phyloP scores from a whole-genome alignment of 805 yeast species.

The Kazachstania psychrophila region DNA sequence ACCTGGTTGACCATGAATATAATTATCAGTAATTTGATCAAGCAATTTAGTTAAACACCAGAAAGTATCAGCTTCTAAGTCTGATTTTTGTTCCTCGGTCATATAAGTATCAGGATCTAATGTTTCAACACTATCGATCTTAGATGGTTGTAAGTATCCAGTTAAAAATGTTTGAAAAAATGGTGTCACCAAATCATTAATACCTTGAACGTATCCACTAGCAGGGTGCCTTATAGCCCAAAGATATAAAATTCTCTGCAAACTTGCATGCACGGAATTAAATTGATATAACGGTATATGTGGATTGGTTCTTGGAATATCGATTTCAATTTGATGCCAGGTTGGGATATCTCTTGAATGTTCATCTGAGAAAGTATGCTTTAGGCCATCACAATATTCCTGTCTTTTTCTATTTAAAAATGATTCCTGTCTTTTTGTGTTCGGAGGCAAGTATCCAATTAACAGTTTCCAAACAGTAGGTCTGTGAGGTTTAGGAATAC shows the following conservation, averaged over 20 bases:
- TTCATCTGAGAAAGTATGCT: constrained; percentile 43
- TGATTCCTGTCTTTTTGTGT: constrained; percentile 60
- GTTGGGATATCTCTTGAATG: constrained; percentile 62
- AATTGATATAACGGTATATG: constrained; percentile 61
- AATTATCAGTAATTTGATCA: constrained; percentile 93
- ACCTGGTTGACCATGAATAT: constrained; percentile 97
- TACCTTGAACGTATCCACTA: constrained; percentile 95
- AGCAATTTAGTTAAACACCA: constrained; percentile 90
- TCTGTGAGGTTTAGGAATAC: constrained; percentile 73
- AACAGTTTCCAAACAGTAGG: constrained; percentile 84
- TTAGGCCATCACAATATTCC: constrained; percentile 72
- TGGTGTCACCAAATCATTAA: constrained; percentile 88
- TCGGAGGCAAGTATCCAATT: constrained; percentile 84
- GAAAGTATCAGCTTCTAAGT: constrained; percentile 89
- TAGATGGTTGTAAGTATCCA: constrained; percentile 43
- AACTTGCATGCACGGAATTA: constrained; percentile 62
- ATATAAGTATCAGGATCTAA: constrained; percentile 52
- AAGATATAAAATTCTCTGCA: constrained; percentile 72
- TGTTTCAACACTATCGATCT: constrained; percentile 40
- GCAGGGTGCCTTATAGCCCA: constrained; percentile 99
- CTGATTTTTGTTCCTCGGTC: constrained; percentile 50
- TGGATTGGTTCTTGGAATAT: constrained; percentile 91
- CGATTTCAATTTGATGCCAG: constrained; percentile 94
- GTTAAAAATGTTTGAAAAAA: constrained; percentile 78
- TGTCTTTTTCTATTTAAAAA: constrained; percentile 71